A percentile compares a stretch with the other conserved stretches of the same genome.
These are phyloP conservation scores for Colletotrichum sp. DNA, from an alignment of 2,329 filamentous ascomycete species.

Conservation along the genomic window DNA sequence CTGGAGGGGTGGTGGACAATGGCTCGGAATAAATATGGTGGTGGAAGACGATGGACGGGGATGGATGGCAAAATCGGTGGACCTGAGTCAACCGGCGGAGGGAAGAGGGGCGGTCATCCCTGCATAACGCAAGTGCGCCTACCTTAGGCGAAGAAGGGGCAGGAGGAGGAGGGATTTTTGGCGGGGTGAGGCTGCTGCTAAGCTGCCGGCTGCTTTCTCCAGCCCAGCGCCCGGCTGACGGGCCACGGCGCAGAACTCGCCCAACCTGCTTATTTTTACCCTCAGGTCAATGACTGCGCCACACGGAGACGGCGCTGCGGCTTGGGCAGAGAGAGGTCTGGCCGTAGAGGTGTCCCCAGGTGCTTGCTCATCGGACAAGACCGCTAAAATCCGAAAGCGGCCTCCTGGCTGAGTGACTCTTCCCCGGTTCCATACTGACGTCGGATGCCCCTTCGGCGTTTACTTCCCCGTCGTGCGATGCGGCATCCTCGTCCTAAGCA, in stretches of 20 bases:
- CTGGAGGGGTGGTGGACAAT: not conserved
- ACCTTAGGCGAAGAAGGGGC: not conserved
- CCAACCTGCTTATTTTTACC: not conserved
- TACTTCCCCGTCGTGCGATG: not conserved
- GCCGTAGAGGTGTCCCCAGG: not conserved
- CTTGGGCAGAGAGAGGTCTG: not conserved
- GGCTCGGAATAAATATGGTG: conserved; percentile 14
- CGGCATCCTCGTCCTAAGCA: not conserved
- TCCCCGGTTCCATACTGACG: not conserved
- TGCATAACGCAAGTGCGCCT: conserved; percentile 8
- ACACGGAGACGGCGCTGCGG: not conserved
- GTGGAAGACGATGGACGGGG: conserved; percentile 31
- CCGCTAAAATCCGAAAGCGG: conserved; percentile 5
- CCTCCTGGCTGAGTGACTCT: conserved; percentile 1
- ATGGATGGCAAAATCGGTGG: conserved; percentile 26
- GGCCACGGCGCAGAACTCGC: not conserved
- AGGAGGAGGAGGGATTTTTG: not conserved
- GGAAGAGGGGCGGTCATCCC: conserved; percentile 10
- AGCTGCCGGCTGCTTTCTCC: not conserved
- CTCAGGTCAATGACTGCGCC: not conserved
- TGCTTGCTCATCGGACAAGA: not conserved
- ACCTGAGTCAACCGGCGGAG: conserved; percentile 36
- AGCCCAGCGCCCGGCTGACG: not conserved
- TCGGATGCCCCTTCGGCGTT: not conserved
- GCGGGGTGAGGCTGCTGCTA: not conserved